Conservation (phyloP, 768 basidiomycete species). For the Jaapia argillacea region DNA sequence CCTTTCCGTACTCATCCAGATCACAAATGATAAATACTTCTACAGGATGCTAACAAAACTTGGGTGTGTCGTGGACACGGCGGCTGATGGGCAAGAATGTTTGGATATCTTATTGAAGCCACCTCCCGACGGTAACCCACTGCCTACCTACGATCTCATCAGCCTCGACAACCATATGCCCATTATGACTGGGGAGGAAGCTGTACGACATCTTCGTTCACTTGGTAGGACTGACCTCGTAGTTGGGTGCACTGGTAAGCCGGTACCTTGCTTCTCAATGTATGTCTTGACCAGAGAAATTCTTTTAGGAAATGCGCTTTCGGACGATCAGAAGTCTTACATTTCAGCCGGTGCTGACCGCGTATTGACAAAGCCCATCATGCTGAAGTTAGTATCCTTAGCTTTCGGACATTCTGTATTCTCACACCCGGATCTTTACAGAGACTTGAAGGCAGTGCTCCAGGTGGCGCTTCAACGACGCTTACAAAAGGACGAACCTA, state of each 20-base stretch:
- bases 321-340: slow-evolving; percentile 22
- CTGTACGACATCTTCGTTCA: slow-evolving; percentile 20
- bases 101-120: slow-evolving; percentile 23
- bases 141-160: slow-evolving; percentile 20
- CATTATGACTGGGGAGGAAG: slow-evolving; percentile 23
- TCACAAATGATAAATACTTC: neutral
- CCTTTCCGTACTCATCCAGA: neutral
- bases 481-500: too few relatives aligned
- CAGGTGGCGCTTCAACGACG: too few relatives aligned
- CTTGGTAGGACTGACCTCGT: slow-evolving; percentile 24
- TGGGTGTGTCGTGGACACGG: slow-evolving; percentile 26
- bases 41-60: slow-evolving; percentile 23
- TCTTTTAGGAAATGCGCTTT: slow-evolving; percentile 9
- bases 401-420: too few relatives aligned
- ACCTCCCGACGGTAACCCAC: slow-evolving; percentile 14
- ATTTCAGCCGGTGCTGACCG: too few relatives aligned
- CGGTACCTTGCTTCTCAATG: neutral
- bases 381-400: too few relatives aligned
- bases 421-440: too few relatives aligned
- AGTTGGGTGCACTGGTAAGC: slow-evolving; percentile 15
- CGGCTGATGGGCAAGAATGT: slow-evolving; percentile 30
- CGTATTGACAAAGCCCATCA: too few relatives aligned
- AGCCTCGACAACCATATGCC: slow-evolving; percentile 30
- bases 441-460: too few relatives aligned
- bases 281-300: neutral